These are phyloP conservation scores for Colletotrichum navitas DNA, from an alignment of 2,329 filamentous ascomycete genomes.

Conservation along the genomic window DNA sequence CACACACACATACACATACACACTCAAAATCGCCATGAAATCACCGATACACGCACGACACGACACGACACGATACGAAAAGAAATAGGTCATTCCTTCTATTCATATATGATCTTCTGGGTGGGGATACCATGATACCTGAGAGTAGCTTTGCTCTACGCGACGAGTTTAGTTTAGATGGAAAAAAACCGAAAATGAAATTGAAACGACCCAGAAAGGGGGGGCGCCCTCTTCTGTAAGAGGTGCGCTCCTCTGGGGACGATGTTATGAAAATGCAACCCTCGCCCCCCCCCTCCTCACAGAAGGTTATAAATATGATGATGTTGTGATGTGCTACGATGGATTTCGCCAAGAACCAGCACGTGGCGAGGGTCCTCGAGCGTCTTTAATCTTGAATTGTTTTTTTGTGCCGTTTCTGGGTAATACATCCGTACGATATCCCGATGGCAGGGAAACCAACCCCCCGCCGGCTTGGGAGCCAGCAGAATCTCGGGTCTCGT, in stretches of 20 bases:
- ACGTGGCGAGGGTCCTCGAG: background rate
- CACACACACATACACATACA: background rate
- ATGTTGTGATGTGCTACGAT: background rate
- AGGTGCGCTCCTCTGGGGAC: background rate
- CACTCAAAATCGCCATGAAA: background rate
- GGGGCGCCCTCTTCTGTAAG: background rate
- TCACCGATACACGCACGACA: slow-evolving; percentile 12
- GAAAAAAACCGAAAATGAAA: slow-evolving; percentile 18
- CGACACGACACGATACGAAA: background rate
- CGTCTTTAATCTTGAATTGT: background rate
- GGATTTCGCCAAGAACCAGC: no score
- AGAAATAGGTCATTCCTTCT: slow-evolving; percentile 6
- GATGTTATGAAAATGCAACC: slow-evolving; percentile 2
- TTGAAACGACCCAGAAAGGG: slow-evolving; percentile 1
- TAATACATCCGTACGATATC: background rate
- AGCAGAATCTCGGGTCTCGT: background rate
- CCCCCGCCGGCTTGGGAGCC: background rate
- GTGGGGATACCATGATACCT: slow-evolving; percentile 37
- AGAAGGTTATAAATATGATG: background rate
- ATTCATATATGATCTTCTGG: slow-evolving; percentile 6
- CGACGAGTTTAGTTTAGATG: background rate
- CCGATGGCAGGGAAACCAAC: background rate
- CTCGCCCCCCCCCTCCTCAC: background rate
- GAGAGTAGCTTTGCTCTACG: slow-evolving; percentile 11
- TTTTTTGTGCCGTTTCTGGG: background rate